Percentiles rank a stretch among this genome's conserved stretches.
These are phyloP conservation scores for Xylaria nigripes DNA, from an alignment of 495 filamentous ascomycete genomes.

Conservation along the genomic window DNA sequence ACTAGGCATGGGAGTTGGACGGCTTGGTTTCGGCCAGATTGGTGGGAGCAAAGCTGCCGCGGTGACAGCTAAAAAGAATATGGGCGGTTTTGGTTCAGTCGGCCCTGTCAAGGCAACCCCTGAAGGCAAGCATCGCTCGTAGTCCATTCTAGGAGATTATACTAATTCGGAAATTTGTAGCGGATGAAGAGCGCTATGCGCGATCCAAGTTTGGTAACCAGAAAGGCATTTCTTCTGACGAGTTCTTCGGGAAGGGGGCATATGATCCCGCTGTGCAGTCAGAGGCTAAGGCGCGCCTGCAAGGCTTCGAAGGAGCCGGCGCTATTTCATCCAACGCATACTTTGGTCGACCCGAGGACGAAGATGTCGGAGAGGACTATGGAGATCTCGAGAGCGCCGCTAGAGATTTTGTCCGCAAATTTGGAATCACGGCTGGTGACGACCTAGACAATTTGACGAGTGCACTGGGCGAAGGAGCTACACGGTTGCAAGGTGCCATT, in stretches of 20 bases:
- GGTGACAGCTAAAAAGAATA: slow-evolving; percentile 56
- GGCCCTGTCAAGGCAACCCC: slow-evolving; percentile 56
- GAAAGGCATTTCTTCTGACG: slow-evolving; percentile 95
- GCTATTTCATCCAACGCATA: slow-evolving; percentile 93
- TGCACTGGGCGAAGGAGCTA: slow-evolving; percentile 76
- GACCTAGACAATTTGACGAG: slow-evolving; percentile 84
- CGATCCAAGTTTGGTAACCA: slow-evolving; percentile 80
- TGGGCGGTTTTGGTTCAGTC: slow-evolving; percentile 80
- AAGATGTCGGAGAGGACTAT: slow-evolving; percentile 62
- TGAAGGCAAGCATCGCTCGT: slow-evolving; percentile 52
- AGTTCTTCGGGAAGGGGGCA: slow-evolving; percentile 87
- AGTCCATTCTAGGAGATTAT: neutral
- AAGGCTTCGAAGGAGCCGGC: slow-evolving; percentile 86
- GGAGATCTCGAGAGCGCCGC: slow-evolving; percentile 86
- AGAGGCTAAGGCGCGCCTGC: slow-evolving; percentile 78
- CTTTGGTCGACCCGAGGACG: slow-evolving; percentile 79
- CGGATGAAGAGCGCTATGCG: slow-evolving; percentile 65
- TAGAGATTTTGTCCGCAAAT: slow-evolving; percentile 88
- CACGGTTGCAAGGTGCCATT: slow-evolving; percentile 79
- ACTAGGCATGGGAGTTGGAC: slow-evolving; percentile 80
- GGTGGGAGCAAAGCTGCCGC: slow-evolving; percentile 53
- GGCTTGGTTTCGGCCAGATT: slow-evolving; percentile 87
- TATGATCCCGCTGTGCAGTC: slow-evolving; percentile 73
- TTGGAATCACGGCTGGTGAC: slow-evolving; percentile 90
- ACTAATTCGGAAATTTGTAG: slow-evolving; percentile 28